Conservation (phyloP, 2,329 filamentous ascomycete genomes). For the Alternaria tenuissima region DNA sequence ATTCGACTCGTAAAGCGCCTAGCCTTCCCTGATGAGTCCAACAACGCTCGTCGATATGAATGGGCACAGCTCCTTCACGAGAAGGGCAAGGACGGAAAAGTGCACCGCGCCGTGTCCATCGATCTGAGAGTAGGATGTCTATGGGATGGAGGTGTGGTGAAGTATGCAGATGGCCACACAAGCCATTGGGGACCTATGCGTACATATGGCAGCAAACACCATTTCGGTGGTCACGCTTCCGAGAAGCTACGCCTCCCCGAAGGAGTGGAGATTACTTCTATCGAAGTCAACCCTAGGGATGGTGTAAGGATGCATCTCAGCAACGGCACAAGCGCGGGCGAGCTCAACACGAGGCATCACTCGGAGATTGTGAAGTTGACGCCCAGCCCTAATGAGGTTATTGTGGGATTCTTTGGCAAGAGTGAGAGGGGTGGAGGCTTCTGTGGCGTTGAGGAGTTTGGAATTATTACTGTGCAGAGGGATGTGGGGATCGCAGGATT, state of each 20-base stretch:
- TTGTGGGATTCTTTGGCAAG: conserved; percentile 59
- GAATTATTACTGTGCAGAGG: conserved; percentile 57
- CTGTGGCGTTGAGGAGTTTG: conserved; percentile 52
- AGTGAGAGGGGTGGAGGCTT: conserved; percentile 38
- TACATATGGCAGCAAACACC: conserved; percentile 34
- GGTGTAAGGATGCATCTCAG: conserved; percentile 45
- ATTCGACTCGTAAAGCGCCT: conserved; percentile 53
- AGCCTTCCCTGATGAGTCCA: conserved; percentile 34
- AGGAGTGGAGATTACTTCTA: conserved; percentile 40
- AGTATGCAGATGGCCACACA: conserved; percentile 55
- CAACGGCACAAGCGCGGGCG: conserved; percentile 40
- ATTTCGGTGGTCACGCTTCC: conserved; percentile 46
- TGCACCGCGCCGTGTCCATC: conserved; percentile 54
- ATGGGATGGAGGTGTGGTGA: conserved; percentile 58
- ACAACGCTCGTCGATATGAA: conserved; percentile 20
- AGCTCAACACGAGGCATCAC: conserved; percentile 32
- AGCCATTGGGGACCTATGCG: conserved; percentile 53
- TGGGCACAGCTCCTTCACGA: conserved; percentile 31
- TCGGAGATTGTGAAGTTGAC: conserved; percentile 36
- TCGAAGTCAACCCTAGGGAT: conserved; percentile 36
- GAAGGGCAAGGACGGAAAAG: conserved; percentile 35
- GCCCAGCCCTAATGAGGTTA: conserved; percentile 47
- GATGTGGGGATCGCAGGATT: conserved; percentile 52
- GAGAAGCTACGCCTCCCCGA: conserved; percentile 36
- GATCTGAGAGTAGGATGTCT: conserved; percentile 56